A percentile compares a stretch with the other conserved stretches of the same genome.
Conservation (phyloP, 73 alveolate genomes). For the Paramecium caudatum region DNA sequence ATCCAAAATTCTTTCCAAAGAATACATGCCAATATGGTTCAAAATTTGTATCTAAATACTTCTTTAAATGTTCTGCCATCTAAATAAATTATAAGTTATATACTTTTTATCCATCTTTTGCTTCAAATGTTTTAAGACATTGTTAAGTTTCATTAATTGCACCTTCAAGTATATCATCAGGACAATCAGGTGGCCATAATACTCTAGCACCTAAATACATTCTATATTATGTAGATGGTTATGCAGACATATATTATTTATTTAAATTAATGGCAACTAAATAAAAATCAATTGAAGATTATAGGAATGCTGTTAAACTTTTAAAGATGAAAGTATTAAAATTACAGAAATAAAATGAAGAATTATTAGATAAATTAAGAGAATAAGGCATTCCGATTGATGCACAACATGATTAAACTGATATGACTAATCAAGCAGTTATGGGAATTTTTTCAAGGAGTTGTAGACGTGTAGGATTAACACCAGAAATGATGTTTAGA, state of each 20-base stretch:
- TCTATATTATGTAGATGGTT: constrained; percentile 64
- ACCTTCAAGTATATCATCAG: constrained; percentile 94
- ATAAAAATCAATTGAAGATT: constrained; percentile 51
- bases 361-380: constrained; percentile 8
- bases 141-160: constrained; percentile 81
- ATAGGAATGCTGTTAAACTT: constrained; percentile 59
- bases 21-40: constrained; percentile 99
- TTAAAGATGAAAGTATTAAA: constrained; percentile 42
- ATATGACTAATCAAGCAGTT: constrained; percentile 42
- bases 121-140: constrained; percentile 66
- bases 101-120: constrained; percentile 79
- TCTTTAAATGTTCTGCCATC: constrained; percentile 88
- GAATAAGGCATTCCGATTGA: constrained; percentile 41
- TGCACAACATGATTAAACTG: background rate
- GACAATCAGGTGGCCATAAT: constrained; percentile 95
- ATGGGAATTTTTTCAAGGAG: constrained; percentile 59
- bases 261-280: constrained; percentile 49
- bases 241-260: background rate
- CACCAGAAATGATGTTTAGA: constrained; percentile 71
- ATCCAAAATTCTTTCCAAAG: constrained; percentile 97
- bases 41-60: constrained; percentile 96
- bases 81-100: background rate
- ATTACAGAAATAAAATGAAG: constrained; percentile 23
- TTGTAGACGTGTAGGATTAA: constrained; percentile 54
- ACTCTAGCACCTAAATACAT: constrained; percentile 90